Percentiles rank a stretch among this genome's conserved stretches.
Conservation (phyloP, 108 stramenopile species). For the Skeletonema grethae region DNA sequence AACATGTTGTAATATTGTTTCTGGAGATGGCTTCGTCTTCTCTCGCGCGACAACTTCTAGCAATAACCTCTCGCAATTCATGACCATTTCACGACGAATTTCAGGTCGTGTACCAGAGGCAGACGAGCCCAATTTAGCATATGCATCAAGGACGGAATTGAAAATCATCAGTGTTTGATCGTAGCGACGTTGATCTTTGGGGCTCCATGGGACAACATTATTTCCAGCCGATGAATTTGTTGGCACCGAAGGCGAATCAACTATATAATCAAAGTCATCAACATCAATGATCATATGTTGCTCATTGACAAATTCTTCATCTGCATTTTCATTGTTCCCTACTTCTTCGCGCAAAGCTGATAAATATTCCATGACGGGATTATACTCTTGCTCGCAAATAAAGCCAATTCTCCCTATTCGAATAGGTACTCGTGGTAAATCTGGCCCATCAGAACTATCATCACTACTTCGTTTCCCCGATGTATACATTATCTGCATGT, state of each 20-base stretch:
- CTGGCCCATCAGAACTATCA: not conserved
- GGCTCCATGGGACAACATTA: slow-evolving; percentile 10
- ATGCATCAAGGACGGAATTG: slow-evolving; percentile 36
- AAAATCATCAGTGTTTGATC: slow-evolving; percentile 35
- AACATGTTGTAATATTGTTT: slow-evolving; percentile 23
- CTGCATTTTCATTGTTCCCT: slow-evolving; percentile 2
- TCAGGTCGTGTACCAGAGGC: slow-evolving; percentile 14
- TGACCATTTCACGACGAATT: slow-evolving; percentile 36
- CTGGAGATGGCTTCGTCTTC: slow-evolving; percentile 12
- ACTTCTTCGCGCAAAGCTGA: slow-evolving; percentile 1
- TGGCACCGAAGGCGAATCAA: not conserved
- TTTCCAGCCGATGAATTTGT: not conserved
- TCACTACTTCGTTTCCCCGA: not conserved
- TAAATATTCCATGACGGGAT: slow-evolving; percentile 1
- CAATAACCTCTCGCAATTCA: slow-evolving; percentile 32
- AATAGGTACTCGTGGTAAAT: slow-evolving; percentile 2
- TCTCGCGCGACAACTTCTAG: slow-evolving; percentile 25
- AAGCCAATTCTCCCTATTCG: slow-evolving; percentile 7
- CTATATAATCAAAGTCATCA: not conserved
- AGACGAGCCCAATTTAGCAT: slow-evolving; percentile 34
- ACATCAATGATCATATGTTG: not conserved
- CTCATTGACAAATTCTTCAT: not conserved
- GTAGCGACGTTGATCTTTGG: slow-evolving; percentile 42
- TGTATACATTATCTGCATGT: slow-evolving; percentile 25
- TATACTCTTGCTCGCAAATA: not conserved